phyloP scores from a whole-genome alignment of 2,329 filamentous ascomycete species.

The Escovopsis sp. region DNA sequence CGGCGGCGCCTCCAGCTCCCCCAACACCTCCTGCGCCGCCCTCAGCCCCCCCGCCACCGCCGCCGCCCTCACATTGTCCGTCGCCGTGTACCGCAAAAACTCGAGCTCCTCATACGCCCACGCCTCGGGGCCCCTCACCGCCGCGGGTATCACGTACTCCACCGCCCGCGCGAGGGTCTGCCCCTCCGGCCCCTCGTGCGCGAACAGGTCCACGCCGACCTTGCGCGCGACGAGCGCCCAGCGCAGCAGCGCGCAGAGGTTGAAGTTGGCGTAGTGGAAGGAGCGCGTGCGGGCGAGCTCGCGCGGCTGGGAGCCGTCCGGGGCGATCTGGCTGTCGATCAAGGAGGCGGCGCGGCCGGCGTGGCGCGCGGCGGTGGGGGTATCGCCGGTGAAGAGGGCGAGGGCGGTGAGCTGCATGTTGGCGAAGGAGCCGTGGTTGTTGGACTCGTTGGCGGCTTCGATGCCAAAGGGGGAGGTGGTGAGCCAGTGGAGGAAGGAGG shows the following conservation, averaged over 20 bases:
- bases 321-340: slow-evolving; percentile 9
- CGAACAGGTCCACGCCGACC: slow-evolving; percentile 10
- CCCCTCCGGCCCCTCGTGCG: slow-evolving; percentile 9
- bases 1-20: slow-evolving; percentile 7
- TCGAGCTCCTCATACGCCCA: slow-evolving; percentile 11
- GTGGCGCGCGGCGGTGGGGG: slow-evolving; percentile 2
- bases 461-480: slow-evolving; percentile 10
- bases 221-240: slow-evolving; percentile 8
- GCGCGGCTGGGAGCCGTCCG: slow-evolving; percentile 11
- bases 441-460: slow-evolving; percentile 6
- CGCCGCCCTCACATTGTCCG: slow-evolving; percentile 12
- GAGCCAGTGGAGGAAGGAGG: slow-evolving; percentile 11
- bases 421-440: slow-evolving; percentile 14
- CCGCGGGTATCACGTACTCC: slow-evolving; percentile 12
- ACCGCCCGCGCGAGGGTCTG: slow-evolving; percentile 11
- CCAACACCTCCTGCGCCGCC: slow-evolving; percentile 6
- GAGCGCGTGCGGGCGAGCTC: slow-evolving; percentile 13
- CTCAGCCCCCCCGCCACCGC: slow-evolving; percentile 10
- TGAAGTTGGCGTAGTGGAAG: slow-evolving; percentile 15
- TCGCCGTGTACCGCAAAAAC: slow-evolving; percentile 12
- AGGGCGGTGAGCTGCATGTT: slow-evolving; percentile 12
- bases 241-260: slow-evolving; percentile 9
- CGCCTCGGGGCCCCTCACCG: slow-evolving; percentile 3
- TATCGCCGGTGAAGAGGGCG: slow-evolving; percentile 12
- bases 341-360: slow-evolving; percentile 2